phyloP scores from a whole-genome alignment of 2,329 filamentous ascomycete species.

The Fusarium graminum region DNA sequence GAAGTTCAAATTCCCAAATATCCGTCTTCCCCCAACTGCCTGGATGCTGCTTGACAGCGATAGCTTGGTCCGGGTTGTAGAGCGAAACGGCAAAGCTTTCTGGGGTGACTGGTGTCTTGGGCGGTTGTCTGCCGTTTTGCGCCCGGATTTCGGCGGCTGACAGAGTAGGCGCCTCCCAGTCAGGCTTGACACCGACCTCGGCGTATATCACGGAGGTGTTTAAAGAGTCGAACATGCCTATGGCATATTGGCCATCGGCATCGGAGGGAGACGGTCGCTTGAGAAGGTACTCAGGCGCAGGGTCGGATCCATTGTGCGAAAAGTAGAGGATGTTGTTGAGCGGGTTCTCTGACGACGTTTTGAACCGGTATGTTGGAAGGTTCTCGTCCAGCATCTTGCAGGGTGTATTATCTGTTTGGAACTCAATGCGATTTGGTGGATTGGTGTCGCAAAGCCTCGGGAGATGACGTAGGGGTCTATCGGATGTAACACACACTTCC shows the following conservation, averaged over 20 bases:
- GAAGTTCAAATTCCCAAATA: slow-evolving; percentile 93
- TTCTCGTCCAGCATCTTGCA: slow-evolving; percentile 88
- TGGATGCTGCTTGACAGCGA: slow-evolving; percentile 77
- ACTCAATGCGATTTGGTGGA: slow-evolving; percentile 16
- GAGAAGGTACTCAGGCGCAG: slow-evolving; percentile 82
- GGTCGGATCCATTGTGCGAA: slow-evolving; percentile 82
- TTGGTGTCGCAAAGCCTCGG: slow-evolving; percentile 19
- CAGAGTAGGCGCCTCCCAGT: slow-evolving; percentile 86
- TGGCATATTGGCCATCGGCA: slow-evolving; percentile 86
- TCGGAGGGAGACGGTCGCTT: slow-evolving; percentile 76
- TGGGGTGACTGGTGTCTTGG: slow-evolving; percentile 77
- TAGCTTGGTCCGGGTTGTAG: slow-evolving; percentile 91
- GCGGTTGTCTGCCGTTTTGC: slow-evolving; percentile 71
- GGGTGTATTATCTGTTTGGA: slow-evolving; percentile 5
- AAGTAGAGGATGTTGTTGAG: slow-evolving; percentile 70
- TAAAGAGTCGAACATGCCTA: slow-evolving; percentile 85
- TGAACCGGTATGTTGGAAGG: slow-evolving; percentile 78
- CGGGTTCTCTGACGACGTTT: slow-evolving; percentile 64
- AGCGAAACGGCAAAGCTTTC: slow-evolving; percentile 86
- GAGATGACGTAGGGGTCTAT: slow-evolving; percentile 29
- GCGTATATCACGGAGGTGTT: slow-evolving; percentile 86
- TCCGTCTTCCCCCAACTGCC: slow-evolving; percentile 85
- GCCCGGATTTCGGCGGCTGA: slow-evolving; percentile 83
- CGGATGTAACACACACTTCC: slow-evolving; percentile 4
- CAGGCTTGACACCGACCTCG: slow-evolving; percentile 85